phyloP scores from a whole-genome alignment of 306 rosid genomes.

The Glycine soja region DNA sequence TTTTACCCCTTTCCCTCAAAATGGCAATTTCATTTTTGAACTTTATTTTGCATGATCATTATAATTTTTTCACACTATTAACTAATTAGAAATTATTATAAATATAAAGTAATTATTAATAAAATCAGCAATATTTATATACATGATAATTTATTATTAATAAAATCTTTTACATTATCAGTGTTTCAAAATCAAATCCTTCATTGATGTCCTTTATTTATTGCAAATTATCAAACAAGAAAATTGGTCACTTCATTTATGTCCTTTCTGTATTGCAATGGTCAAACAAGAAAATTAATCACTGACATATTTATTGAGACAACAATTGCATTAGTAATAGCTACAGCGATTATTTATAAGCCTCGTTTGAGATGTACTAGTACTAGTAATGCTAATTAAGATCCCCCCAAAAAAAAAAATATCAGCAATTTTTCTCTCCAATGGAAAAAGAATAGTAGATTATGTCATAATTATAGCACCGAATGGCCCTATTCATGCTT shows the following conservation, averaged over 20 bases:
- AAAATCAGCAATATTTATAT: too few species aligned
- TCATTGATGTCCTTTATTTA: not conserved
- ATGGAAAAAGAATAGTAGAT: not conserved
- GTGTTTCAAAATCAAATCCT: not conserved
- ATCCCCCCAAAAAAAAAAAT: not conserved
- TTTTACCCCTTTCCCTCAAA: too few species aligned
- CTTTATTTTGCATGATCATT: too few species aligned
- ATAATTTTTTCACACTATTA: too few species aligned
- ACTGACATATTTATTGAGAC: not conserved
- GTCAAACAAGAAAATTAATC: not conserved
- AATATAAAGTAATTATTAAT: too few species aligned
- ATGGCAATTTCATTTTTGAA: too few species aligned
- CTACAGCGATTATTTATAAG: not conserved
- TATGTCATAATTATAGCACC: not conserved
- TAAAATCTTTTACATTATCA: too few species aligned
- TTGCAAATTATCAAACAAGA: not conserved
- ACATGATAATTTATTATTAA: too few species aligned
- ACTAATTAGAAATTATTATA: too few species aligned
- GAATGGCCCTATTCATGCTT: not conserved
- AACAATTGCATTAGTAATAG: not conserved
- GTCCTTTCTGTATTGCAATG: too few species aligned
- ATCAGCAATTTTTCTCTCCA: not conserved
- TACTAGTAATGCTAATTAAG: not conserved
- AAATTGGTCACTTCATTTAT: not conserved
- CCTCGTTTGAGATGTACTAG: not conserved